Conservation (phyloP, 768 basidiomycete genomes). For the Suillus bovinus region DNA sequence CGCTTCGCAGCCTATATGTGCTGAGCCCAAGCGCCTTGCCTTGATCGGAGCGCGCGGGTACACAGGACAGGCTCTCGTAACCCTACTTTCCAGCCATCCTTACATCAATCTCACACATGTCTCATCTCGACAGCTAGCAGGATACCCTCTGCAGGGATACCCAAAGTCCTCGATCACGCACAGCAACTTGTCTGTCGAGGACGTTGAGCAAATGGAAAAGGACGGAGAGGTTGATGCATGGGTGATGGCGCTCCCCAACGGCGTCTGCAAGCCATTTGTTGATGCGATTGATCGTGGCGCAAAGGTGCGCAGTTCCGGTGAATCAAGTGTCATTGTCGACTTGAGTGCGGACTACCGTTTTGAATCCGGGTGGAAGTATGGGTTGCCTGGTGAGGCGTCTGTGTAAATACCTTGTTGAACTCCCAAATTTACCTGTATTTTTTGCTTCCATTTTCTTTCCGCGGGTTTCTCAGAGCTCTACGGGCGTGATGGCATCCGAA, state of each 20-base stretch:
- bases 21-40: constrained; percentile 84
- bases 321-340: constrained; percentile 84
- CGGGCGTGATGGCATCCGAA: constrained; percentile 63
- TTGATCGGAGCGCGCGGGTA: constrained; percentile 95
- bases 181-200: constrained; percentile 72
- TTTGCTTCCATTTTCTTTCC: constrained; percentile 23
- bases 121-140: constrained; percentile 92
- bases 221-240: constrained; percentile 92
- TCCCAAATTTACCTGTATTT: constrained; percentile 37
- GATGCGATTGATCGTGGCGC: constrained; percentile 87
- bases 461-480: constrained; percentile 71
- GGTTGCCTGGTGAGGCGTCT: constrained; percentile 91
- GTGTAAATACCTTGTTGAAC: constrained; percentile 38
- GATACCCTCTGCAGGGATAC: constrained; percentile 77
- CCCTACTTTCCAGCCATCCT: constrained; percentile 86
- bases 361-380: constrained; percentile 95
- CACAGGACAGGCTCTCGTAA: constrained; percentile 91
- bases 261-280: constrained; percentile 94
- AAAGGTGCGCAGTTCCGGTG: constrained; percentile 46
- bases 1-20: constrained; percentile 39
- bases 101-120: constrained; percentile 90
- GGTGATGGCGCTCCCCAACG: constrained; percentile 99
- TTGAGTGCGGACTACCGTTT: constrained; percentile 95
- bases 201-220: constrained; percentile 89
- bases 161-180: constrained; percentile 73